Evolutionary conservation across 2,329 filamentous ascomycete species (phyloP).

Genomic region (Ilyonectria mors-panacis): DNA sequence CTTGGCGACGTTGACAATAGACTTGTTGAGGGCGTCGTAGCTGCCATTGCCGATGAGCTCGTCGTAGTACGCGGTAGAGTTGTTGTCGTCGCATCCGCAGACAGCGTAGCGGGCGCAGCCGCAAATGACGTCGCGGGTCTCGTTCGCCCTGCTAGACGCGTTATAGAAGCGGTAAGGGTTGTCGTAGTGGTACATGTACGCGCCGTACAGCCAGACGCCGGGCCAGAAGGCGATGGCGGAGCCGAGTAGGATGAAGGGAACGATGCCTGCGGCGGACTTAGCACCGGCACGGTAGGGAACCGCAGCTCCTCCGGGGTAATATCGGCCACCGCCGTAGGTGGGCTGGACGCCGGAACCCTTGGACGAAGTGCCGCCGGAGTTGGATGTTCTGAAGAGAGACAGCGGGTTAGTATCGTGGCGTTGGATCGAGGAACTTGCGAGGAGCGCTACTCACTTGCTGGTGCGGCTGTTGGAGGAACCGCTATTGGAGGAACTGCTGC

Average conservation of each 20-base stretch:
- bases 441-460: slow-evolving; percentile 26
- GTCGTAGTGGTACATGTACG: slow-evolving; percentile 70
- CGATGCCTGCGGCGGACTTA: slow-evolving; percentile 66
- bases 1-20: slow-evolving; percentile 71
- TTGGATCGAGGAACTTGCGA: not conserved
- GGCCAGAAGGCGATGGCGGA: slow-evolving; percentile 72
- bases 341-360: slow-evolving; percentile 72
- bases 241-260: slow-evolving; percentile 66
- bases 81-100: slow-evolving; percentile 80
- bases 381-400: slow-evolving; percentile 38
- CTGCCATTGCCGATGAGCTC: slow-evolving; percentile 77
- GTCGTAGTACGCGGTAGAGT: slow-evolving; percentile 70
- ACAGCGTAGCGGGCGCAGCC: slow-evolving; percentile 65
- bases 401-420: slow-evolving; percentile 8
- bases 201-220: slow-evolving; percentile 75
- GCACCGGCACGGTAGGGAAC: slow-evolving; percentile 73
- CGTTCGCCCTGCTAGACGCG: slow-evolving; percentile 58
- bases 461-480: too few relatives aligned
- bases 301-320: slow-evolving; percentile 76
- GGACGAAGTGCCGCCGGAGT: slow-evolving; percentile 66
- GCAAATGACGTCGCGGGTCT: slow-evolving; percentile 56
- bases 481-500: slow-evolving; percentile 5
- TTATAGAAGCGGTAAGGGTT: slow-evolving; percentile 66
- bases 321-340: slow-evolving; percentile 72
- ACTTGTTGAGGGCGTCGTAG: slow-evolving; percentile 71